These are phyloP conservation scores for Pichia cabralensis DNA, from an alignment of 805 yeast species.

Conservation along the genomic window DNA sequence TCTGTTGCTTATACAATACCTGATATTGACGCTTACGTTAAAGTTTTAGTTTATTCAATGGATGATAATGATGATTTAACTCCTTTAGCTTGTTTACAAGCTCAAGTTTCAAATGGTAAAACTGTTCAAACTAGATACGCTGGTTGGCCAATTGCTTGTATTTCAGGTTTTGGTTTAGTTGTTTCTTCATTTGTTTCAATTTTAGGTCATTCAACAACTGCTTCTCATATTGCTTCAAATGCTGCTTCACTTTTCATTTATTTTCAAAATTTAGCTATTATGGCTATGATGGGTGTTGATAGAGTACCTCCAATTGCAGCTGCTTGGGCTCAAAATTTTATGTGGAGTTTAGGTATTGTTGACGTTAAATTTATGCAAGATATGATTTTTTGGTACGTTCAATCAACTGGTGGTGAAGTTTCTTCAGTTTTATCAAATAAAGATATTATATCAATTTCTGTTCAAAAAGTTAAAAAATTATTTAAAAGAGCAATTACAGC, in stretches of 20 bases:
- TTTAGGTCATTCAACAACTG: slow-evolving; percentile 82
- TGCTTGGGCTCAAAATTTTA: slow-evolving; percentile 85
- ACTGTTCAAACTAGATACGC: slow-evolving; percentile 91
- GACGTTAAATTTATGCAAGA: slow-evolving; percentile 73
- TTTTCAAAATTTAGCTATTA: slow-evolving; percentile 87
- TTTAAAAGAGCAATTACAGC: slow-evolving; percentile 30
- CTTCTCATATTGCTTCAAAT: slow-evolving; percentile 96
- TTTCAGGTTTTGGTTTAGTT: slow-evolving; percentile 78
- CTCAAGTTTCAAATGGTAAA: slow-evolving; percentile 74
- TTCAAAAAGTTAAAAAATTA: slow-evolving; percentile 42
- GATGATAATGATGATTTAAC: slow-evolving; percentile 31
- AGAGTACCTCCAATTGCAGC: slow-evolving; percentile 90
- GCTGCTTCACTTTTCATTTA: slow-evolving; percentile 86
- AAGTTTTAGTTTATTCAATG: slow-evolving; percentile 52
- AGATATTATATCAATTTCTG: slow-evolving; percentile 67
- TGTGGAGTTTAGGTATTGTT: slow-evolving; percentile 92
- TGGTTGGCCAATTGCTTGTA: slow-evolving; percentile 92
- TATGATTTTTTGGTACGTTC: slow-evolving; percentile 76
- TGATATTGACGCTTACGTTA: slow-evolving; percentile 85
- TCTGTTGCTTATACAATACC: slow-evolving; percentile 84
- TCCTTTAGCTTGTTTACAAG: slow-evolving; percentile 86
- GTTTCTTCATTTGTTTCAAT: slow-evolving; percentile 83
- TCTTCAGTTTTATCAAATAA: slow-evolving; percentile 62
- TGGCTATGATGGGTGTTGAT: slow-evolving; percentile 92
- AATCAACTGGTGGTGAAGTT: slow-evolving; percentile 82